phyloP scores from a whole-genome alignment of 331 rosid species.

The Arachis monticola region DNA sequence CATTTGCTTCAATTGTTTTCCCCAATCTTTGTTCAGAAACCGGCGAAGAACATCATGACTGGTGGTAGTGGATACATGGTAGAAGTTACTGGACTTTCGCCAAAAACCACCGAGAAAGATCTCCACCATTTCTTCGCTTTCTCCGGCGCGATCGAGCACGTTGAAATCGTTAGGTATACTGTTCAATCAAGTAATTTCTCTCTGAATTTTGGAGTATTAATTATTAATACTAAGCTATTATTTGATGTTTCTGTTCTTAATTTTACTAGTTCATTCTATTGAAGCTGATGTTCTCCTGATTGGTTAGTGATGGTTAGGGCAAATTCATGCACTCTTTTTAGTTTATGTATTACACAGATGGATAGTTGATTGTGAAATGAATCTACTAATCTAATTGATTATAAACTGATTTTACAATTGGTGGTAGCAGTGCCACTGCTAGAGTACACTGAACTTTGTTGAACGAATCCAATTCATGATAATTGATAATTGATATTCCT shows the following conservation, averaged over 20 bases:
- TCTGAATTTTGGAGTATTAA: not conserved
- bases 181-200: not conserved
- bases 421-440: too few species aligned
- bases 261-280: not conserved
- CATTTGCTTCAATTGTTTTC: not conserved
- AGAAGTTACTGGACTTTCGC: slow-evolving; percentile 78
- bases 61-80: slow-evolving; percentile 59
- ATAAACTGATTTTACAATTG: not conserved
- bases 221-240: not conserved
- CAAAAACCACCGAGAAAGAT: slow-evolving; percentile 76
- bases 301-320: not conserved
- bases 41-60: slow-evolving; percentile 42
- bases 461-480: not conserved
- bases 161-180: slow-evolving; percentile 79
- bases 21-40: not conserved
- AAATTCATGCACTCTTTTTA: slow-evolving; percentile 1
- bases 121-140: slow-evolving; percentile 83
- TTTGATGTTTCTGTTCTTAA: not conserved
- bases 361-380: not conserved
- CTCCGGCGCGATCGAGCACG: slow-evolving; percentile 73
- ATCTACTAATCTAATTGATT: not conserved
- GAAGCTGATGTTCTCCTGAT: too few species aligned
- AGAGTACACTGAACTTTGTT: not conserved
- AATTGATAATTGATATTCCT: not conserved
- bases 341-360: not conserved